These are phyloP conservation scores for Ascodesmis nigricans DNA, from an alignment of 495 filamentous ascomycete genomes.

Conservation along the genomic window DNA sequence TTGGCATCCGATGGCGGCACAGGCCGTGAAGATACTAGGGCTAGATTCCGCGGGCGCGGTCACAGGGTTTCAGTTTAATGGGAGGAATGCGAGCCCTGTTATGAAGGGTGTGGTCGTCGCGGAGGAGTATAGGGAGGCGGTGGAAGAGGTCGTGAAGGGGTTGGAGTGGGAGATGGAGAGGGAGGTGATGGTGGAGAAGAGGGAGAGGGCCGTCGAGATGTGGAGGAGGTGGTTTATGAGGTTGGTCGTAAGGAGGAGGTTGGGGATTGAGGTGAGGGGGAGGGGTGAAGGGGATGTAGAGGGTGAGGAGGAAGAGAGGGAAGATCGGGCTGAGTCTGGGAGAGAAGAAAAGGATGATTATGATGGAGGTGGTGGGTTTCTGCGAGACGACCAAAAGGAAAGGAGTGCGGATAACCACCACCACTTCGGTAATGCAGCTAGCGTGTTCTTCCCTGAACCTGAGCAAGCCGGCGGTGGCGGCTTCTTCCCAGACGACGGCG, in stretches of 20 bases:
- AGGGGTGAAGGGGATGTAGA: constrained; percentile 30
- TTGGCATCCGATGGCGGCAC: constrained; percentile 23
- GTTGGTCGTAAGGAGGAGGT: constrained; percentile 52
- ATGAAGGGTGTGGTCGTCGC: constrained; percentile 56
- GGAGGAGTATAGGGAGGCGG: constrained; percentile 42
- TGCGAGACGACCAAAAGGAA: constrained; percentile 7
- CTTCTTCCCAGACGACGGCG: constrained; percentile 19
- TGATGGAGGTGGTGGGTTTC: constrained; percentile 4
- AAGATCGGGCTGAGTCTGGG: background rate
- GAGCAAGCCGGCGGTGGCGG: constrained; percentile 10
- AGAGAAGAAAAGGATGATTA: constrained; percentile 6
- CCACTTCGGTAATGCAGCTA: constrained; percentile 4
- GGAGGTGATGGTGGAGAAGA: constrained; percentile 33
- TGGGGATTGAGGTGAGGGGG: constrained; percentile 29
- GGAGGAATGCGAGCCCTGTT: constrained; percentile 60
- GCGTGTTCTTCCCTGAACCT: constrained; percentile 5
- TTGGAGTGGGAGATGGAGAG: constrained; percentile 40
- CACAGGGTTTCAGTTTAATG: constrained; percentile 70
- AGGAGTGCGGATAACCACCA: constrained; percentile 8
- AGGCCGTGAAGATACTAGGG: constrained; percentile 52
- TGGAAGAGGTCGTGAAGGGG: constrained; percentile 41
- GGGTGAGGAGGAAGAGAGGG: constrained; percentile 24
- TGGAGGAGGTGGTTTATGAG: constrained; percentile 61
- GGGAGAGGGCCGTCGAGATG: constrained; percentile 37
- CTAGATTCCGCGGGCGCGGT: constrained; percentile 79